Evolutionary conservation across 768 basidiomycete species (phyloP).

Genomic region (Boletus bicolor): DNA sequence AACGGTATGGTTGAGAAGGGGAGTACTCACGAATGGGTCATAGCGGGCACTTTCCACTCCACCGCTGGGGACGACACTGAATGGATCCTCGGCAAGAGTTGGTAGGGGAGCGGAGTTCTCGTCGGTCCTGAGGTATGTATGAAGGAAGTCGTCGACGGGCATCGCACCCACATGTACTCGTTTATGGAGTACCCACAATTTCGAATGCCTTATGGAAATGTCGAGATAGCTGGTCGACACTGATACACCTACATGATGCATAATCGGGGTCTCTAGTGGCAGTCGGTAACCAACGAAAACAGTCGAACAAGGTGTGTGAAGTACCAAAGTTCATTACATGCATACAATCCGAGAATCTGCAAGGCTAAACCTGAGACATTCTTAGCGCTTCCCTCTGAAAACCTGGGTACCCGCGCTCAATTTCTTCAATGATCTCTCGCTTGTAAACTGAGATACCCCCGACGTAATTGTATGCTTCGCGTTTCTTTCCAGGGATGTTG

Average conservation of each 20-base stretch:
- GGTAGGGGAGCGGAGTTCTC: not conserved
- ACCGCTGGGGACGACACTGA: not conserved
- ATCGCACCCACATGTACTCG: not conserved
- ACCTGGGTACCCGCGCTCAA: conserved; percentile 9
- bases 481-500: conserved; percentile 12
- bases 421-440: conserved; percentile 14
- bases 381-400: conserved; percentile 10
- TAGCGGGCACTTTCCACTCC: not conserved
- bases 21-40: not conserved
- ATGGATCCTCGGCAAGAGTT: not conserved
- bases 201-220: no score
- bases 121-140: not conserved
- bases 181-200: no score
- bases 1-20: no score
- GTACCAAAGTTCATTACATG: no score
- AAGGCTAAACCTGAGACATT: not conserved
- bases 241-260: no score
- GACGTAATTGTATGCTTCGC: conserved; percentile 1
- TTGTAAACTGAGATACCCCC: conserved; percentile 1
- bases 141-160: not conserved
- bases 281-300: no score
- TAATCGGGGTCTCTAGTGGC: no score
- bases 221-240: not conserved
- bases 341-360: no score
- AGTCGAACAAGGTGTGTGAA: no score